Evolutionary conservation across 768 basidiomycete species (phyloP).

Genomic region (Mycena sanguinolenta): DNA sequence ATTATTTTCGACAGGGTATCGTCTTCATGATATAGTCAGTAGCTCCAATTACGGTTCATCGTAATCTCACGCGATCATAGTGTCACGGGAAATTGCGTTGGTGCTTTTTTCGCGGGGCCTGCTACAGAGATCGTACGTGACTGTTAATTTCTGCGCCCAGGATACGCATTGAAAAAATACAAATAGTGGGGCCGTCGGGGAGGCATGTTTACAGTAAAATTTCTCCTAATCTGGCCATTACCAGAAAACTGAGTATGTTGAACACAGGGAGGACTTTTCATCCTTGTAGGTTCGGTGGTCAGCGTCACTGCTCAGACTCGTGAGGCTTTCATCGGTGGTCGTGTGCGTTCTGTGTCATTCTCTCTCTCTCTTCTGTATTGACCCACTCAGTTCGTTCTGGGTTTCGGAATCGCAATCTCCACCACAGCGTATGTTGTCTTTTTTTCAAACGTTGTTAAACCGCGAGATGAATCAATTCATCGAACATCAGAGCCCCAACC

Average conservation of each 20-base stretch:
- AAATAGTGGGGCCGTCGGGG: constrained; percentile 39
- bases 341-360: constrained; percentile 28
- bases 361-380: constrained; percentile 41
- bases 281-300: constrained; percentile 42
- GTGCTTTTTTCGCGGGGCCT: constrained; percentile 42
- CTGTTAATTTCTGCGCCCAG: background rate
- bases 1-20: constrained; percentile 28
- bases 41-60: too few relatives aligned
- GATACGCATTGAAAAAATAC: background rate
- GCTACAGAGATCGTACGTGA: constrained; percentile 37
- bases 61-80: constrained; percentile 12
- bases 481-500: constrained; percentile 58
- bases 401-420: constrained; percentile 61
- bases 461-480: background rate
- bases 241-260: constrained; percentile 20
- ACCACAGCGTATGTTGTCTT: constrained; percentile 53
- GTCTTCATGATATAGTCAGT: constrained; percentile 39
- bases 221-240: background rate
- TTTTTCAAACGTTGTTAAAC: background rate
- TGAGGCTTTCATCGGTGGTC: constrained; percentile 40
- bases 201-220: constrained; percentile 47
- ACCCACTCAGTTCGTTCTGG: constrained; percentile 55
- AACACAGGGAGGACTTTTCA: constrained; percentile 46
- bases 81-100: constrained; percentile 43
- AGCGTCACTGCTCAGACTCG: constrained; percentile 44